Conservation (phyloP, 2,329 filamentous ascomycete genomes). For the Orbilia quercus region DNA sequence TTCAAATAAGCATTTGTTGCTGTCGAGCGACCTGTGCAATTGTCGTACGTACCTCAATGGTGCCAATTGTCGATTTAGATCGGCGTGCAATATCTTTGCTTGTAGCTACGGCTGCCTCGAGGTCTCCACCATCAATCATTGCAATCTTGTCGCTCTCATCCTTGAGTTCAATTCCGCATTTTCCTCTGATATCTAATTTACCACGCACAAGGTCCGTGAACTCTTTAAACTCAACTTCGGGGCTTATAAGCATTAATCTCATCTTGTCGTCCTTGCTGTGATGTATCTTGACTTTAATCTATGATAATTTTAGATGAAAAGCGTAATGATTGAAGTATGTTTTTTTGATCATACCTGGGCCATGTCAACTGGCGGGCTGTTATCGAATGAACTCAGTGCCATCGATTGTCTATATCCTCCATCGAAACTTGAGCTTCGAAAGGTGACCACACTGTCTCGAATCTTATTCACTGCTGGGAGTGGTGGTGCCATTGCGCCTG, state of each 20-base stretch:
- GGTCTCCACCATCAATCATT: conserved; percentile 93
- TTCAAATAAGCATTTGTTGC: conserved; percentile 4
- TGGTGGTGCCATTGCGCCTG: conserved; percentile 65
- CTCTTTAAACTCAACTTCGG: conserved; percentile 78
- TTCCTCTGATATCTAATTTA: conserved; percentile 82
- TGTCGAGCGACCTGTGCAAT: not conserved
- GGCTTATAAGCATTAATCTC: conserved; percentile 86
- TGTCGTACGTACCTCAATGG: conserved; percentile 82
- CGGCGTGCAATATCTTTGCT: conserved; percentile 76
- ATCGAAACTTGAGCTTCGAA: conserved; percentile 63
- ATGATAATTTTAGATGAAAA: conserved; percentile 60
- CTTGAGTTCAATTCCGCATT: conserved; percentile 87
- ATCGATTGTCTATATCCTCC: conserved; percentile 59
- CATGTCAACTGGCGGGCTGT: conserved; percentile 42
- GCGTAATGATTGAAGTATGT: not conserved
- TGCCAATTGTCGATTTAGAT: conserved; percentile 83
- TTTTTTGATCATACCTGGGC: conserved; percentile 32
- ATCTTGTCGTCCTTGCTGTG: conserved; percentile 82
- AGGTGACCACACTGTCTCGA: conserved; percentile 41
- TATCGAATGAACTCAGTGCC: conserved; percentile 55
- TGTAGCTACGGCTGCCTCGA: conserved; percentile 83
- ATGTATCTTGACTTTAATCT: conserved; percentile 85
- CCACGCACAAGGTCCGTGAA: conserved; percentile 82
- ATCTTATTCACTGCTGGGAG: conserved; percentile 35
- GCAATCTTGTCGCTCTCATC: conserved; percentile 96